phyloP scores from a whole-genome alignment of 768 basidiomycete species.

The Panaeolus papilionaceus region DNA sequence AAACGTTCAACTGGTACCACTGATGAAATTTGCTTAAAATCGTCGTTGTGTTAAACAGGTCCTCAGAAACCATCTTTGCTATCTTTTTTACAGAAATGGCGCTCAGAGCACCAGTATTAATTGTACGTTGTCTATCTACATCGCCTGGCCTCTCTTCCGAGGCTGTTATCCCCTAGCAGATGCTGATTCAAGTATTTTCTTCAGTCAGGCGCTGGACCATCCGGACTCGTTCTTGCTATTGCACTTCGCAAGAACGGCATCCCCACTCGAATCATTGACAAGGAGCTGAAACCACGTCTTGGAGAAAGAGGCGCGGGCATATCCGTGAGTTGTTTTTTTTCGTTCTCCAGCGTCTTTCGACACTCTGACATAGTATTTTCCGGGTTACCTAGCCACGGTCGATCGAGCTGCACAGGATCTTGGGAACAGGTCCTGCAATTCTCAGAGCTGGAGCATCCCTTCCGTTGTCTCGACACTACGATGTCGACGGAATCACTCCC shows the following conservation, averaged over 20 bases:
- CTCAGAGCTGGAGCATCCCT: constrained; percentile 29
- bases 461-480: constrained; percentile 35
- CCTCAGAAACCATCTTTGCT: not conserved
- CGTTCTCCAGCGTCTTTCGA: too few relatives aligned
- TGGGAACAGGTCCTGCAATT: constrained; percentile 41
- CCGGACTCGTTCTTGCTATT: not conserved
- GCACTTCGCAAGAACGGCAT: constrained; percentile 39
- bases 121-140: not conserved
- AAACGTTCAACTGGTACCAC: too few relatives aligned
- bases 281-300: constrained; percentile 35
- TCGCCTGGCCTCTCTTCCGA: too few relatives aligned
- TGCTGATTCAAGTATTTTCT: not conserved
- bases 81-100: not conserved
- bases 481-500: constrained; percentile 31
- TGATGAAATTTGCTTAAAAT: not conserved
- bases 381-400: constrained; percentile 41
- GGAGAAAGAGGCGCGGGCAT: constrained; percentile 43
- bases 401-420: constrained; percentile 44
- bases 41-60: not conserved
- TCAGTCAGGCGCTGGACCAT: constrained; percentile 2
- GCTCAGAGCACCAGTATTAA: not conserved
- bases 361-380: not conserved
- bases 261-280: constrained; percentile 57
- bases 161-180: too few relatives aligned
- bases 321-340: constrained; percentile 31